These are phyloP conservation scores for Puccinia coronata DNA, from an alignment of 1,284 basidiomycete species.

Conservation along the genomic window DNA sequence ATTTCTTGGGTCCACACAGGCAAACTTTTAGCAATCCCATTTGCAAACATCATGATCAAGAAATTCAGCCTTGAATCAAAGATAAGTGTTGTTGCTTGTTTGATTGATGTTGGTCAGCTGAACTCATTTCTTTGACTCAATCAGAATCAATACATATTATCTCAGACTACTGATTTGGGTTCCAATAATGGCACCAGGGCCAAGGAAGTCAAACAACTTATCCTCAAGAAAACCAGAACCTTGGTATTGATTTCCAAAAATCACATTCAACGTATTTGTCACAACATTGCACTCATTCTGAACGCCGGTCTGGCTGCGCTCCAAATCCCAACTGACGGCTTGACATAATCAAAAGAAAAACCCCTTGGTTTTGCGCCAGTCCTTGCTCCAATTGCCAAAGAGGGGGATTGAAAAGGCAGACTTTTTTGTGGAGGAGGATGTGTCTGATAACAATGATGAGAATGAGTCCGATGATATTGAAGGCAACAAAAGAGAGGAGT, in stretches of 20 bases:
- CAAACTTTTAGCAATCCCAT: background rate
- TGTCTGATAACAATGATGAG: no score
- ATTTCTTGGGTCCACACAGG: constrained; percentile 10
- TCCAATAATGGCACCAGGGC: background rate
- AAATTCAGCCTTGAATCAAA: background rate
- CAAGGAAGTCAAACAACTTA: background rate
- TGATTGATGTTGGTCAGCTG: background rate
- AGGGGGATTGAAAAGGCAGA: background rate
- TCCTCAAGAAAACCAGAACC: background rate
- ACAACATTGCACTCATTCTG: constrained; percentile 1
- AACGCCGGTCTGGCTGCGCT: no score
- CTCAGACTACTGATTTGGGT: no score
- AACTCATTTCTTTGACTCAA: background rate
- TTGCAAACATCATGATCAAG: background rate
- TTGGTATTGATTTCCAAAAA: no score
- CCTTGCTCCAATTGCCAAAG: background rate
- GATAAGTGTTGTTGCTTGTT: constrained; percentile 5
- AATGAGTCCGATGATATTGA: no score
- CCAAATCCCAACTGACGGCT: background rate
- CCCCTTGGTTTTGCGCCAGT: background rate
- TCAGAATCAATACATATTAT: no score
- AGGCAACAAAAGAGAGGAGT: no score
- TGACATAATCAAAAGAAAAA: background rate
- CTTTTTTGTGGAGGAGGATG: background rate
- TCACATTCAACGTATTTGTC: background rate